Evolutionary conservation across 352 stramenopile species (phyloP).

Genomic region (Phytophthora pisi): DNA sequence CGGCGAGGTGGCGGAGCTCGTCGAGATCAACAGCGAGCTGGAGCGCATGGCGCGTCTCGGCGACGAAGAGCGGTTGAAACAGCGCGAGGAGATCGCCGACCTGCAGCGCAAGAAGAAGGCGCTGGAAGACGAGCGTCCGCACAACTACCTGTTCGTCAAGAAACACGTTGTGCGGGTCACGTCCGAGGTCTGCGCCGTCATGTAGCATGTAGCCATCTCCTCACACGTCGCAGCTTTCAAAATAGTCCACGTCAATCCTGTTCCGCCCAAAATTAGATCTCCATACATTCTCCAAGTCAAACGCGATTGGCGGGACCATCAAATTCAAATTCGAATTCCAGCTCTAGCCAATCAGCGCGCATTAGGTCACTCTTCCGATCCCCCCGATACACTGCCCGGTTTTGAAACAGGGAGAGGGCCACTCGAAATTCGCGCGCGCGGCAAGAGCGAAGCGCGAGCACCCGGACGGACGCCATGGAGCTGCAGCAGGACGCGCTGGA

Average conservation of each 20-base stretch:
- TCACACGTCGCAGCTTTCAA: conserved; percentile 38
- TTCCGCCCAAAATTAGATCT: background rate
- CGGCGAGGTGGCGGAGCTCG: conserved; percentile 65
- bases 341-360: conserved; percentile 7
- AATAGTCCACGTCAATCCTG: background rate
- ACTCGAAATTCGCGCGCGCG: conserved; percentile 38
- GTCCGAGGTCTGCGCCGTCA: conserved; percentile 68
- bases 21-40: conserved; percentile 77
- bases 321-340: conserved; percentile 27
- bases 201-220: conserved; percentile 70
- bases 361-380: conserved; percentile 9
- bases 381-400: background rate
- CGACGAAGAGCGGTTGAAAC: conserved; percentile 74
- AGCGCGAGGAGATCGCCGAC: conserved; percentile 69
- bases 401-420: conserved; percentile 26
- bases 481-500: conserved; percentile 86
- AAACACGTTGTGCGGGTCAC: conserved; percentile 55
- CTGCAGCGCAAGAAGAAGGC: conserved; percentile 64
- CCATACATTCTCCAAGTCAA: conserved; percentile 1
- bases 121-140: conserved; percentile 63
- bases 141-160: conserved; percentile 80
- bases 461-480: conserved; percentile 51
- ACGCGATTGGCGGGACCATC: conserved; percentile 4
- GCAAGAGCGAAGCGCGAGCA: conserved; percentile 9
- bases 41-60: conserved; percentile 73